phyloP scores from a whole-genome alignment of 441 rosid species.

The Manihot esculenta region DNA sequence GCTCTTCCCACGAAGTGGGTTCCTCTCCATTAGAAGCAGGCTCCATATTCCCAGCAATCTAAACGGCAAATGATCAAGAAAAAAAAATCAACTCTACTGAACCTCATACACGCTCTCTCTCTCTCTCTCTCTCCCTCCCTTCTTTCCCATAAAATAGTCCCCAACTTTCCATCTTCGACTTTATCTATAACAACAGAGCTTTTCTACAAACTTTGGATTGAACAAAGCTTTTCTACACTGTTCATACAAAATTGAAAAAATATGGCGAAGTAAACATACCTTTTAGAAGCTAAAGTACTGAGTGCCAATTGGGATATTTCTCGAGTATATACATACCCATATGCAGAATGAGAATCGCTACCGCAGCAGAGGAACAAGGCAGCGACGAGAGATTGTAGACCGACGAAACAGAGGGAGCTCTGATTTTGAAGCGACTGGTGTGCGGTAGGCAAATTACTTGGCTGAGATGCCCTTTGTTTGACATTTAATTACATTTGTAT shows the following conservation, averaged over 20 bases:
- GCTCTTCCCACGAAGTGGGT: slow-evolving; percentile 84
- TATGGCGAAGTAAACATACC: neutral
- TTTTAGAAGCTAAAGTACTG: neutral
- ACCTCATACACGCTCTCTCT: neutral
- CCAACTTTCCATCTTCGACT: neutral
- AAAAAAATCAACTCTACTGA: neutral
- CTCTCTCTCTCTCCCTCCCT: neutral
- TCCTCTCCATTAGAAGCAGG: slow-evolving; percentile 48
- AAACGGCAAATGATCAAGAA: slow-evolving; percentile 4
- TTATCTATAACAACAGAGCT: neutral
- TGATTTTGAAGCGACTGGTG: neutral
- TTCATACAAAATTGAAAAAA: neutral
- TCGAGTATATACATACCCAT: neutral
- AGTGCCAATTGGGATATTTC: neutral
- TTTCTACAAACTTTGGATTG: slow-evolving; percentile 2
- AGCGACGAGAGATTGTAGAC: neutral
- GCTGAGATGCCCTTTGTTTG: neutral
- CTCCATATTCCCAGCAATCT: slow-evolving; percentile 43
- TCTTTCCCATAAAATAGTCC: neutral
- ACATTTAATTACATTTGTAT: neutral
- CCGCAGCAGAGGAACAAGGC: neutral
- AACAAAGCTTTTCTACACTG: neutral
- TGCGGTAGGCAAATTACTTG: neutral
- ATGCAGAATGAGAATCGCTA: neutral
- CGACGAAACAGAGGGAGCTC: neutral